A percentile compares a stretch with the other conserved stretches of the same genome.
phyloP scores from a whole-genome alignment of 306 rosid species.

The Ceratonia siliqua region DNA sequence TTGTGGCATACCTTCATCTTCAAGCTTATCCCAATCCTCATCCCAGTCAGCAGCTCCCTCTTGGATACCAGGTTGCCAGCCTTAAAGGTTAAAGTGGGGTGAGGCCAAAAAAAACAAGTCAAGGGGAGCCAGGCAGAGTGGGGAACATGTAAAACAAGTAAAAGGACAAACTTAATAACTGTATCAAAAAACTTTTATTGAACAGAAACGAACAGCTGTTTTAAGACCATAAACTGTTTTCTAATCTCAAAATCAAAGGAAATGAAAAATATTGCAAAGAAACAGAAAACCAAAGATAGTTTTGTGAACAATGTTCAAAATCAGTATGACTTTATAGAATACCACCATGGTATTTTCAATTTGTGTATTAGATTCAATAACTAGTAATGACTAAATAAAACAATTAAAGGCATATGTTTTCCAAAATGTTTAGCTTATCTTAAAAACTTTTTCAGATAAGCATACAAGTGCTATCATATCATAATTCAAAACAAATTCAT shows the following conservation, averaged over 20 bases:
- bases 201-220: slow-evolving; percentile 9
- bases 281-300: neutral
- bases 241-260: slow-evolving; percentile 4
- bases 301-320: neutral
- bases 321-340: neutral
- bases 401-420: neutral
- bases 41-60: slow-evolving; percentile 96
- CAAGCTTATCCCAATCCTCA: slow-evolving; percentile 93
- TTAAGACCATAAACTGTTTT: slow-evolving; percentile 25
- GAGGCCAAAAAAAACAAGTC: slow-evolving; percentile 19
- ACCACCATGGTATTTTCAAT: neutral
- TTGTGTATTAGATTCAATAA: neutral
- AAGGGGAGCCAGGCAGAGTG: neutral
- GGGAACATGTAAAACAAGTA: slow-evolving; percentile 21
- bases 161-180: neutral
- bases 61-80: slow-evolving; percentile 96
- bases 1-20: slow-evolving; percentile 78
- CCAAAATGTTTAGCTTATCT: slow-evolving; percentile 10
- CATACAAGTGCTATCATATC: neutral
- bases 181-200: neutral
- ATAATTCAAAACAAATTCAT: neutral
- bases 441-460: slow-evolving; percentile 20
- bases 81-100: slow-evolving; percentile 47
- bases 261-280: slow-evolving; percentile 2
- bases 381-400: neutral